Evolutionary conservation across 345 rosid species (phyloP), one percentile per base, ranked within the genome.

Genomic region (Hypericum androsaemum): DNA sequence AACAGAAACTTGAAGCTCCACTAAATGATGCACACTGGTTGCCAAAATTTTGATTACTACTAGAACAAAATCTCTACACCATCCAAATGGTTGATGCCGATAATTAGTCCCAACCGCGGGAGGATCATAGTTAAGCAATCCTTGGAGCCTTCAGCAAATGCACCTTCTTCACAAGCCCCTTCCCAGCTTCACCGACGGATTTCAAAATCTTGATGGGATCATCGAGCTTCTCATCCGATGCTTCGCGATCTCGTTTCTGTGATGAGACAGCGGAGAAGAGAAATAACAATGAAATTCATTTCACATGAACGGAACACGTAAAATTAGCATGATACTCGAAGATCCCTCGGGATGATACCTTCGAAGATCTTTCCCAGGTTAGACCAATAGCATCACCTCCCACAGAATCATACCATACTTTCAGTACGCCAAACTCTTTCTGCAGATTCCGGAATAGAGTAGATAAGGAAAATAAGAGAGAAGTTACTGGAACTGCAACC

Each of bases 351-450:
- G 10, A 10, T 17, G 54, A 37, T 77, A 87, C 98, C 95, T 83
- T 86, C 28, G 87, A 74, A 22, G 56, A 64, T 62, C 68, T 71
- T 22, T 69, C 80, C 96, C 96, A 83, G 16, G 98, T 88, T 54
- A 92, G 62, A 45, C 96, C 95, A 55, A 92, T 60, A 0, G 74
- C 95, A 40, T 90, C 96, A 16, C 95, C 92, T 61, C 96, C 98
- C 17, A 84, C 47, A 48, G 78, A 78, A 76, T 87, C 96, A 63
- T 80, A 84, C 96, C 98, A 87, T 9, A 78, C 53, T 72, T 82
- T 84, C 70, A 90, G 62, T 48, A 59, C 71, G 43, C 58, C 68
- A n/a, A 68, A 80, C 60, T 76, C 86, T 66, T 74, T 73, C 96
- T 90, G 55, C 65, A 67, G 42, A 47, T 47, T 59, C 40, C 58